Conservation (phyloP, 208 protist genomes). For the Leishmania tarentolae region DNA sequence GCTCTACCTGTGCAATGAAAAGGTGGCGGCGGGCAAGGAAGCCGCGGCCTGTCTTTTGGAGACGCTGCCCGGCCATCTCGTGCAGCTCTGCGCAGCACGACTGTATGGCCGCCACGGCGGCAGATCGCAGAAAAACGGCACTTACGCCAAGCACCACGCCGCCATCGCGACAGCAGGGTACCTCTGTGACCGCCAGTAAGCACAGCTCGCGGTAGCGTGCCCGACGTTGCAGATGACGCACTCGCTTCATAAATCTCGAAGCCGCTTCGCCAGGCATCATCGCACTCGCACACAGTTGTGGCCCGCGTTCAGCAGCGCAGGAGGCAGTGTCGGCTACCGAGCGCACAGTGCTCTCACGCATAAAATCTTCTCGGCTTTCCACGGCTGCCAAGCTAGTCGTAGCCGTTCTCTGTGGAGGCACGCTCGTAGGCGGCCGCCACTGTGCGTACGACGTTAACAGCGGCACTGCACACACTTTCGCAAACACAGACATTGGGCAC, state of each 20-base stretch:
- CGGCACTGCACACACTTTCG: conserved; percentile 13
- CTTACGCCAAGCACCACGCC: conserved; percentile 24
- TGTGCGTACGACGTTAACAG: conserved; percentile 12
- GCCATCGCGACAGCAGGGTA: not conserved
- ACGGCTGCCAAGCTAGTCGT: not conserved
- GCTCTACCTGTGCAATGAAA: not conserved
- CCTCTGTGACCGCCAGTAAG: conserved; percentile 1
- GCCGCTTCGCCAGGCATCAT: not conserved
- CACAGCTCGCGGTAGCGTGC: conserved; percentile 22
- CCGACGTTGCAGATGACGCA: conserved; percentile 6
- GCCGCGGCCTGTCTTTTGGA: conserved; percentile 16
- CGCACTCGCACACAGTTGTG: not conserved
- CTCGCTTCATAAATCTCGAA: not conserved
- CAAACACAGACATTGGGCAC: conserved; percentile 17
- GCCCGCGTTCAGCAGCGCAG: not conserved
- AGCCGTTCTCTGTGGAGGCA: not conserved
- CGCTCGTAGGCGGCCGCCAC: not conserved
- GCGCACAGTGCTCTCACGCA: not conserved
- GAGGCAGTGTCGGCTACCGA: not conserved
- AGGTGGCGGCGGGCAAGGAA: conserved; percentile 2
- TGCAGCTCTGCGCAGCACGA: conserved; percentile 4
- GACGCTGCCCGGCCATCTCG: not conserved
- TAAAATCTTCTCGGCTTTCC: not conserved
- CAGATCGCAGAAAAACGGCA: conserved; percentile 16
- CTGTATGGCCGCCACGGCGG: not conserved